Percentiles rank a stretch among this genome's conserved stretches.
Evolutionary conservation across 2,329 filamentous ascomycete species (phyloP).

Genomic region (Aspergillus transmontanensis): DNA sequence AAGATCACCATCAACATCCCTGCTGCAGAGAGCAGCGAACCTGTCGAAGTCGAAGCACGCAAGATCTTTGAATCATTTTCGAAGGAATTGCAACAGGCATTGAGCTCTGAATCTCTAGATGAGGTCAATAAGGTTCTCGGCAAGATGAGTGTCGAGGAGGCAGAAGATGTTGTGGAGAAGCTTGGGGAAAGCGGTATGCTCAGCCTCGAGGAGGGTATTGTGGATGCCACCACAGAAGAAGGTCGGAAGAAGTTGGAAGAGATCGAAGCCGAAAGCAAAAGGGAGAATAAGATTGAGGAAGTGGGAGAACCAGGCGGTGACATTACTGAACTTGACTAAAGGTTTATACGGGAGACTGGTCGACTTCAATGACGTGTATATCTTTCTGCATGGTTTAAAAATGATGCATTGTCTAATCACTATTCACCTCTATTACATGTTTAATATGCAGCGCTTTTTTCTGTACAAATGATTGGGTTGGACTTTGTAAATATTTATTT

Average conservation of each 20-base stretch:
- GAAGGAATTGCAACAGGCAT: constrained; percentile 75
- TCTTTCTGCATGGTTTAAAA: neutral
- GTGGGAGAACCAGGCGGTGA: constrained; percentile 55
- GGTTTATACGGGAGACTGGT: neutral
- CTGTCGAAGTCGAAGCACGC: constrained; percentile 62
- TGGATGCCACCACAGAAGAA: constrained; percentile 90
- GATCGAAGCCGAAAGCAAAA: constrained; percentile 62
- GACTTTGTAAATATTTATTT: neutral
- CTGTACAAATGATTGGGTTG: neutral
- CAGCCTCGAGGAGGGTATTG: constrained; percentile 88
- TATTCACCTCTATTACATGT: neutral
- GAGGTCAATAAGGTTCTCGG: constrained; percentile 85
- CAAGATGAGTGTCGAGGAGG: constrained; percentile 84
- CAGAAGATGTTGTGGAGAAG: constrained; percentile 80
- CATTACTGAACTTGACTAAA: constrained; percentile 42
- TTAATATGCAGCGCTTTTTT: neutral
- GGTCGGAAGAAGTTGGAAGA: constrained; percentile 77
- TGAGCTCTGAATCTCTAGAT: constrained; percentile 87
- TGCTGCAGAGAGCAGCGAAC: constrained; percentile 66
- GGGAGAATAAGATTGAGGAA: constrained; percentile 48
- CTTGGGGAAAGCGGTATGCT: constrained; percentile 84
- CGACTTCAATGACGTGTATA: constrained; percentile 1
- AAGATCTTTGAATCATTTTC: constrained; percentile 82
- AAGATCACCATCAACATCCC: constrained; percentile 88
- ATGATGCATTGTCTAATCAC: neutral